Evolutionary conservation across 1,284 basidiomycete genomes (phyloP).

Genomic region (Phellinidium pouzarii): DNA sequence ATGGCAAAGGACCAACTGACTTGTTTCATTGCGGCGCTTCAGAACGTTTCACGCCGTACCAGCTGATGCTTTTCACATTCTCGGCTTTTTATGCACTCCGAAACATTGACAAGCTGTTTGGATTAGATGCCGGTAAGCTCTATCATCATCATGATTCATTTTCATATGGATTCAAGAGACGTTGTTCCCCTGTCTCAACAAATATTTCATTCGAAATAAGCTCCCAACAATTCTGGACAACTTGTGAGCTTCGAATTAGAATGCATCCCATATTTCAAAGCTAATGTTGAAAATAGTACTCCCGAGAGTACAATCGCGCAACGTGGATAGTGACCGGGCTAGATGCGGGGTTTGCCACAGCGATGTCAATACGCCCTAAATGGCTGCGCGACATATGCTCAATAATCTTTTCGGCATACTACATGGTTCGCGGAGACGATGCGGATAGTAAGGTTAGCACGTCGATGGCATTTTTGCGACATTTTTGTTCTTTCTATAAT

Average conservation of each 20-base stretch:
- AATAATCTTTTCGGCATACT: slow-evolving; percentile 83
- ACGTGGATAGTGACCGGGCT: slow-evolving; percentile 92
- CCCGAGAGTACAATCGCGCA: slow-evolving; percentile 91
- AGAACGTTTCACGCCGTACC: slow-evolving; percentile 93
- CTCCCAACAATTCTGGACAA: slow-evolving; percentile 83
- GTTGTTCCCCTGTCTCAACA: slow-evolving; percentile 5
- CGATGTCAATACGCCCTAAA: slow-evolving; percentile 88
- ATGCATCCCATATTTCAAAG: slow-evolving; percentile 9
- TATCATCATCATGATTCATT: slow-evolving; percentile 1
- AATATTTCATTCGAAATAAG: slow-evolving; percentile 33
- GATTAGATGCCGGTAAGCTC: slow-evolving; percentile 62
- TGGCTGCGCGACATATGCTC: slow-evolving; percentile 88
- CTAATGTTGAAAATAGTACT: slow-evolving; percentile 54
- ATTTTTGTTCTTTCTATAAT: background rate
- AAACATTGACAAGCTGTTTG: slow-evolving; percentile 84
- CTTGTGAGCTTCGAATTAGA: slow-evolving; percentile 46
- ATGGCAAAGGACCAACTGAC: background rate
- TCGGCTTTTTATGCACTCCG: slow-evolving; percentile 81
- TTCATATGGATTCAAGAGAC: background rate
- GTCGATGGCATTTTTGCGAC: slow-evolving; percentile 30
- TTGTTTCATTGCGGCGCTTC: slow-evolving; percentile 10
- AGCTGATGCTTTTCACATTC: slow-evolving; percentile 81
- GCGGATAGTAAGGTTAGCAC: slow-evolving; percentile 78
- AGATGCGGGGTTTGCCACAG: slow-evolving; percentile 96
- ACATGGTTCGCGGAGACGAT: slow-evolving; percentile 89